phyloP scores from a whole-genome alignment of 164 flowering plant species.

The Tetracentron sinense region DNA sequence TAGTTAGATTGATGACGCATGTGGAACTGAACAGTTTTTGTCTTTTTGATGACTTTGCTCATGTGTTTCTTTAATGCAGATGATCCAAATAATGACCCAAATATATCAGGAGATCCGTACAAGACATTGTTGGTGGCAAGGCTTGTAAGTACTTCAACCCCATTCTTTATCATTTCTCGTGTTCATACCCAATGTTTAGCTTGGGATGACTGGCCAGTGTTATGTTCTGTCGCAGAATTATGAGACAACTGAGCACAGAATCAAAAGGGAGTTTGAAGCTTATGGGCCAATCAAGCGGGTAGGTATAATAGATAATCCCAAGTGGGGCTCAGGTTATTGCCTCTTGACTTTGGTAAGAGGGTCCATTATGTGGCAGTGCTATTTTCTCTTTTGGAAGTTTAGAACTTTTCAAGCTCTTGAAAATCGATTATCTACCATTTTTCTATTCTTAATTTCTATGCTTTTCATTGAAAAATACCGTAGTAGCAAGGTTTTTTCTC shows the following conservation, averaged over 20 bases:
- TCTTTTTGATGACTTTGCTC: slow-evolving; percentile 2
- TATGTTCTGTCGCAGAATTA: slow-evolving; percentile 60
- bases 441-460: neutral
- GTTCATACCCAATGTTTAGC: neutral
- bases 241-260: slow-evolving; percentile 88
- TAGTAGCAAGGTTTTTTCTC: slow-evolving; percentile 5
- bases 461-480: too few relatives aligned
- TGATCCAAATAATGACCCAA: slow-evolving; percentile 81
- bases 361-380: slow-evolving; percentile 17
- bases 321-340: slow-evolving; percentile 46
- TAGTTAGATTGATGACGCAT: neutral
- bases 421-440: neutral
- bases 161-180: neutral
- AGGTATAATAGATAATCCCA: slow-evolving; percentile 68
- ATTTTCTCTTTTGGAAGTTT: slow-evolving; percentile 6
- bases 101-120: slow-evolving; percentile 91
- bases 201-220: neutral
- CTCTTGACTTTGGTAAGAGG: slow-evolving; percentile 75
- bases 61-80: slow-evolving; percentile 43
- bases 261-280: slow-evolving; percentile 99
- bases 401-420: slow-evolving; percentile 1
- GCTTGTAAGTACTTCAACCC: slow-evolving; percentile 65
- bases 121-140: slow-evolving; percentile 94
- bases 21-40: neutral
- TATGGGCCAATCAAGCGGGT: slow-evolving; percentile 99